These are phyloP conservation scores for Coemansia sp. DNA, from an alignment of 192 early-diverging fungal genomes.

Conservation along the genomic window DNA sequence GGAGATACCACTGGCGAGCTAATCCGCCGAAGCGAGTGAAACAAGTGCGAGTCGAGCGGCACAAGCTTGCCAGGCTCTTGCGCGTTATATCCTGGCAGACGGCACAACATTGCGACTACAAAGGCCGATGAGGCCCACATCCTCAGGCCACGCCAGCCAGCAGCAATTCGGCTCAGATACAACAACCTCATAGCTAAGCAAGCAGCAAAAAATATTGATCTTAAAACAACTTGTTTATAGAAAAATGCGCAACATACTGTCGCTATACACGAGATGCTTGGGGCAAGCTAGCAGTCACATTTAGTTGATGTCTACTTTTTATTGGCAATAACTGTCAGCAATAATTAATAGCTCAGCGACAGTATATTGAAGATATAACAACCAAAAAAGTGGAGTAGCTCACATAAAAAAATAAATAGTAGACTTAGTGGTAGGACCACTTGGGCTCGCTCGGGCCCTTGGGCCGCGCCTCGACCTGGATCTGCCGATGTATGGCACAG, in stretches of 20 bases:
- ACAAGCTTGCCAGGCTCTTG: neutral
- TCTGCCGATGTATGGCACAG: slow-evolving; percentile 84
- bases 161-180: neutral
- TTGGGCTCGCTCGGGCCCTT: slow-evolving; percentile 43
- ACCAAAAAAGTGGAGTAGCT: neutral
- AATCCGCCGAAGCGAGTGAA: slow-evolving; percentile 36
- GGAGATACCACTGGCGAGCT: slow-evolving; percentile 38
- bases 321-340: neutral
- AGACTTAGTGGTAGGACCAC: slow-evolving; percentile 40
- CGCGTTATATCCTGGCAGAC: neutral
- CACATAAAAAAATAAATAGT: neutral
- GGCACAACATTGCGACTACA: slow-evolving; percentile 20
- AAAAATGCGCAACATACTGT: neutral
- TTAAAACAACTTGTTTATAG: neutral
- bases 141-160: slow-evolving; percentile 35
- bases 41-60: slow-evolving; percentile 20
- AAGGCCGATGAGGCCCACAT: slow-evolving; percentile 28
- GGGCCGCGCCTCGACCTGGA: slow-evolving; percentile 72
- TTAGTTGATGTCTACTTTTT: neutral
- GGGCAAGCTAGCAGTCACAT: neutral
- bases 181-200: slow-evolving; percentile 11
- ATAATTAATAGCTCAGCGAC: neutral
- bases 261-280: neutral
- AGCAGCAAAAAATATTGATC: slow-evolving; percentile 28
- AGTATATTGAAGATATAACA: neutral